Base-by-base conservation (phyloP, 2,329 filamentous ascomycete species). In the Calycina herbarum region DNA sequence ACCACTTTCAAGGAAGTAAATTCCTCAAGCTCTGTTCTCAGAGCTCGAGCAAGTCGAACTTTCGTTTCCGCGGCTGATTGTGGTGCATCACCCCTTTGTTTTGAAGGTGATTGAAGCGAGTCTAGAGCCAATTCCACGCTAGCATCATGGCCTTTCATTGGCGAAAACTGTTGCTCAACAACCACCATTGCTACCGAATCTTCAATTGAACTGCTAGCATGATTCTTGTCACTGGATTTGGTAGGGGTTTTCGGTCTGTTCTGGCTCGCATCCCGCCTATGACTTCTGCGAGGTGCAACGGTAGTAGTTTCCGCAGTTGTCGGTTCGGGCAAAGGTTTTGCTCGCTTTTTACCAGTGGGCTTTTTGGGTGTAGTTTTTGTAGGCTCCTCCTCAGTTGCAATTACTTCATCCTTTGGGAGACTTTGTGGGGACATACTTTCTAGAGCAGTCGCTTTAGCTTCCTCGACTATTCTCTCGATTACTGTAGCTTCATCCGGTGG, bases 1-100 rank as follows among this genome's bases (percentile, higher is more conserved):
- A 89, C 76, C 5, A 78, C 75, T 69, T 83, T 83, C 17, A 89
- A 80, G 1, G 82, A 70, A 51, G 83, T 78, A 69, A 80, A 86
- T 65, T 87, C 85, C 2, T 82, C 81, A 51, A 88, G 76, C 13
- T 80, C 79, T 13, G 73, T 76, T 6, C 75, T 68, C 35, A 77
- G 62, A 54, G 70, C 64, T 67, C 70, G 69, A 5, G 66, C 67
- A 17, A 74, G 64, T 54, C 66, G 69, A 35, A 73, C 38, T 62
- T 73, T 75, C 3, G 72, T 61, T 56, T 75, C 72, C 3, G 63
- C 64, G 29, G 66, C 61, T 15, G 71, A 64, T 38, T 56, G 27
- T 13, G 67, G 65, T 24, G 66, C 62, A 24, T 69, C 69, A 60
- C 72, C 65, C n/a, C 70, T 63, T n/a, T 27, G 45, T 42, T 70